Base-by-base conservation (phyloP, 257 asterid genomes). In the Paulownia fortunei region DNA sequence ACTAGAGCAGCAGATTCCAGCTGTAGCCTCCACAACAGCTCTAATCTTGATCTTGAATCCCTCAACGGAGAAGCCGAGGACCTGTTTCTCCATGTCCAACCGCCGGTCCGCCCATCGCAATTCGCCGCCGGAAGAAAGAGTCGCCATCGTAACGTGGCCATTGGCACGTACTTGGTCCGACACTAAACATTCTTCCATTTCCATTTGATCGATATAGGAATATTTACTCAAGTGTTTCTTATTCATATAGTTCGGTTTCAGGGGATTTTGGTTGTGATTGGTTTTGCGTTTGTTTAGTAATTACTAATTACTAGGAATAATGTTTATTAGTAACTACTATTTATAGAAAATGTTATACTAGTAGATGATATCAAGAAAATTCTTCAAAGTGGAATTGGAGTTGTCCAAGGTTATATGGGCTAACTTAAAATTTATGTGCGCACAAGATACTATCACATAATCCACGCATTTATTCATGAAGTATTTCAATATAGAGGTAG, bases 41-140 rank as follows among this genome's bases (percentile, higher is more conserved):
- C 88, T 87, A 77, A 96, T 79, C 49, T 80, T 82, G 75, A 96
- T 79, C 72, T 56, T 84, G 49, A 69, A 70, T 63, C 92, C 95
- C 26, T 88, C 92, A 30, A 85, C 86, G 13, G 90, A 74, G 84
- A 93, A 90, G 5, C 98, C 96, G 72, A 96, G 87, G 56, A 93
- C 96, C 69, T 96, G 87, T 76, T 87, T 86, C 65, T 86, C 96
- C 47, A 96, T 63, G 41, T 79, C 85, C 74, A 93, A 69, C 16
- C 86, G 85, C 23, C 82, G 85, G 47, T 66, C 90, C 1, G 78
- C 79, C 92, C 93, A 92, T 41, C 80, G 81, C 79, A 96, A 84
- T 60, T 79, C 84, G 2, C 99, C 98, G 39, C 37, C 87, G 84
- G 90, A 30, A 8, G 90, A 86, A 16, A 96, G 84, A 41, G 86